These are phyloP conservation scores for Colletotrichum sp. DNA, from an alignment of 2,329 filamentous ascomycete genomes.

Conservation along the genomic window DNA sequence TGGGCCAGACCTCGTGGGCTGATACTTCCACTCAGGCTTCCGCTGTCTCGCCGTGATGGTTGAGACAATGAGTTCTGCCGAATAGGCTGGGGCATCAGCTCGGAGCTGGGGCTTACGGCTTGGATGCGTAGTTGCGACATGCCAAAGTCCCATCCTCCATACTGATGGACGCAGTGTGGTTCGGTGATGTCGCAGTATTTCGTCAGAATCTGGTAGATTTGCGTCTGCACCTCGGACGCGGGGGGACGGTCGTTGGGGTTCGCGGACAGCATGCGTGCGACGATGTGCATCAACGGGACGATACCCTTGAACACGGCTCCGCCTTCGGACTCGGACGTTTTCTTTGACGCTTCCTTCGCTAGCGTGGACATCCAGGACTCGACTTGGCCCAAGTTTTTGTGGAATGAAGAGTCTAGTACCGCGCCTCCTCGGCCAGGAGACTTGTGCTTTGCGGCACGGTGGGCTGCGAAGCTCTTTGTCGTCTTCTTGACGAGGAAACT, in stretches of 20 bases:
- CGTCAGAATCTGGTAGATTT: constrained; percentile 57
- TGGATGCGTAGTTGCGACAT: constrained; percentile 28
- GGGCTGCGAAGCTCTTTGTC: constrained; percentile 67
- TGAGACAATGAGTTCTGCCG: constrained; percentile 20
- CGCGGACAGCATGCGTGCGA: constrained; percentile 58
- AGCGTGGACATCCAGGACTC: constrained; percentile 70
- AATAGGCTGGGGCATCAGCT: constrained; percentile 5
- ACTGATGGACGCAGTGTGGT: constrained; percentile 60
- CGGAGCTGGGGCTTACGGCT: constrained; percentile 6
- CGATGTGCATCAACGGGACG: constrained; percentile 56
- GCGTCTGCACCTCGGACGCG: constrained; percentile 56
- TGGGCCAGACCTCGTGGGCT: constrained; percentile 30
- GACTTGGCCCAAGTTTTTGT: constrained; percentile 72
- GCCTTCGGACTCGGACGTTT: constrained; percentile 40
- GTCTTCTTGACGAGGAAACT: constrained; percentile 73
- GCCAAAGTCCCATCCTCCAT: constrained; percentile 39
- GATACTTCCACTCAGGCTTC: constrained; percentile 20
- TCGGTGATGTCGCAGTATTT: constrained; percentile 52
- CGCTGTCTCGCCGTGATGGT: constrained; percentile 18
- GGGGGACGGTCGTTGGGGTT: constrained; percentile 58
- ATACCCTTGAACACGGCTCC: constrained; percentile 56
- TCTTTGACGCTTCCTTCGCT: constrained; percentile 62
- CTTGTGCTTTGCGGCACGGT: constrained; percentile 71
- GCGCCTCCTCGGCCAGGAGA: constrained; percentile 62
- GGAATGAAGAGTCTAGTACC: constrained; percentile 73